A percentile compares a stretch with the other conserved stretches of the same genome.
Conservation (phyloP, 176 grass and related monocot genomes). For the Carex littledalei region DNA sequence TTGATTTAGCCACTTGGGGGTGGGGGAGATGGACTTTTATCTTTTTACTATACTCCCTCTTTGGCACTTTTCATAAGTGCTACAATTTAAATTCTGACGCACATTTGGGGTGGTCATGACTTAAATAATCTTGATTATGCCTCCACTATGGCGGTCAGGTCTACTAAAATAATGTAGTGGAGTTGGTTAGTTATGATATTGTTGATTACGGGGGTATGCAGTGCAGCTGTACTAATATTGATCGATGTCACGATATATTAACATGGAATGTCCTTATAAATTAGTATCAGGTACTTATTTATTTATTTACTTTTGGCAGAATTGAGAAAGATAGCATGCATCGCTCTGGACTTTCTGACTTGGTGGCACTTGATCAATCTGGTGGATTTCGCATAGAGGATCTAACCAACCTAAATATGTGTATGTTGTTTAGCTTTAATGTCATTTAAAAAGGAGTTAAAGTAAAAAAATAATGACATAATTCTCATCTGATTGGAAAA, state of each 20-base stretch:
- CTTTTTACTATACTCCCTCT: neutral
- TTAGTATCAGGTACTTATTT: neutral
- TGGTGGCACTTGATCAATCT: constrained; percentile 49
- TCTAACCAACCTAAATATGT: constrained; percentile 39
- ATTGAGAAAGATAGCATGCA: constrained; percentile 54
- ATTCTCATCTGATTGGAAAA: neutral
- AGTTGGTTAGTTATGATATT: neutral
- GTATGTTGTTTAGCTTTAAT: constrained; percentile 36
- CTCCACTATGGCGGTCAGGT: neutral
- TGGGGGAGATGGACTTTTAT: neutral
- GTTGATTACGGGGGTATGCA: neutral
- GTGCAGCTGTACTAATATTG: neutral
- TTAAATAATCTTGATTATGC: neutral
- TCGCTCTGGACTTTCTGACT: constrained; percentile 47
- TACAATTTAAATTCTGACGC: neutral
- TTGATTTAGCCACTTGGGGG: neutral
- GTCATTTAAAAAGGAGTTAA: neutral
- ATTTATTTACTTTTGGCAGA: constrained; percentile 27
- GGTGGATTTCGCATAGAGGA: constrained; percentile 57
- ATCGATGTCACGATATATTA: neutral
- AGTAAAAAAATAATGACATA: neutral
- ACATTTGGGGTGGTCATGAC: neutral
- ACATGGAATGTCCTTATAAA: neutral
- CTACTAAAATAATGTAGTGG: neutral
- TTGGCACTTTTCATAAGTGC: neutral